phyloP scores from a whole-genome alignment of 768 basidiomycete species.

The Mycena venus region DNA sequence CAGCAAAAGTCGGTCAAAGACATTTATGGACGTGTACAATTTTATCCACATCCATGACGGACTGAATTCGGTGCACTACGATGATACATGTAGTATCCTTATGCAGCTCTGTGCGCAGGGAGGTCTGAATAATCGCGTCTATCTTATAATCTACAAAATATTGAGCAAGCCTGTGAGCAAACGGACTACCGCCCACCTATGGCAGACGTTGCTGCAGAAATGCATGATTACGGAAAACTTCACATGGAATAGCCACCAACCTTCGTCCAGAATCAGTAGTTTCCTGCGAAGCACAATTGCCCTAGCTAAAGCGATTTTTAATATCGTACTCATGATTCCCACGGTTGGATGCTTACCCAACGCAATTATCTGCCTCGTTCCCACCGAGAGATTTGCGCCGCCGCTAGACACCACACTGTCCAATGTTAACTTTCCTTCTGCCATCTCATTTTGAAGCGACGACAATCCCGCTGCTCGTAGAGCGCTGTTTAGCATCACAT shows the following conservation, averaged over 20 bases:
- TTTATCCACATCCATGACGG: slow-evolving; percentile 48
- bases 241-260: background rate
- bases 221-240: too few species aligned
- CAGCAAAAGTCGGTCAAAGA: slow-evolving; percentile 30
- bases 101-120: slow-evolving; percentile 48
- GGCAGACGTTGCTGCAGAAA: background rate
- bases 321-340: background rate
- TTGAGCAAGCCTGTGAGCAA: background rate
- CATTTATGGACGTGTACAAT: slow-evolving; percentile 42
- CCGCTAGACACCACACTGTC: slow-evolving; percentile 46
- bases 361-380: slow-evolving; percentile 61
- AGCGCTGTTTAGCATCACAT: slow-evolving; percentile 50
- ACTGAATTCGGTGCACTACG: slow-evolving; percentile 36
- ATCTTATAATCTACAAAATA: slow-evolving; percentile 43
- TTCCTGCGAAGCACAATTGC: slow-evolving; percentile 33
- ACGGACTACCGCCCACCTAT: background rate
- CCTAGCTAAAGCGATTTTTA: background rate
- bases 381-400: slow-evolving; percentile 51
- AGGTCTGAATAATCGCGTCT: slow-evolving; percentile 58
- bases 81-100: slow-evolving; percentile 44
- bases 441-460: slow-evolving; percentile 48
- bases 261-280: slow-evolving; percentile 36
- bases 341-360: slow-evolving; percentile 48
- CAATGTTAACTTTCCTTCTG: slow-evolving; percentile 42
- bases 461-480: slow-evolving; percentile 50